Evolutionary conservation across 169 alveolate species (phyloP).

Genomic region (Plasmodium gaboni): DNA sequence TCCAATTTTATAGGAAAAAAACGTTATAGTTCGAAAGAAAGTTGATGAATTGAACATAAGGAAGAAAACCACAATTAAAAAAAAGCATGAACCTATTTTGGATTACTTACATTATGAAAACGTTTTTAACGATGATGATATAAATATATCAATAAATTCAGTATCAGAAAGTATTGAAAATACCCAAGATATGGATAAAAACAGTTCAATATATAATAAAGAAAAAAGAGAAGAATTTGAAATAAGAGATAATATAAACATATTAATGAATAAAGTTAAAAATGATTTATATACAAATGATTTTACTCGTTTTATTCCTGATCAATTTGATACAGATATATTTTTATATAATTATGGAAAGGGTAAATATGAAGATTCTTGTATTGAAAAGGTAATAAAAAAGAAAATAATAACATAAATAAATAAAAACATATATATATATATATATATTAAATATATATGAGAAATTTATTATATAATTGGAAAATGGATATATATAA

Average conservation of each 20-base stretch:
- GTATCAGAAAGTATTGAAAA: constrained; percentile 21
- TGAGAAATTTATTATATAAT: no score
- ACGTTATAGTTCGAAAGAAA: constrained; percentile 10
- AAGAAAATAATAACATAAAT: background rate
- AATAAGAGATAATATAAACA: constrained; percentile 20
- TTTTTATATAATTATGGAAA: constrained; percentile 9
- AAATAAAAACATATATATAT: constrained; percentile 1
- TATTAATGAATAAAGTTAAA: constrained; percentile 23
- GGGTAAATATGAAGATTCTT: constrained; percentile 10
- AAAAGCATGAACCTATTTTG: constrained; percentile 5
- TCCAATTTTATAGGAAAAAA: background rate
- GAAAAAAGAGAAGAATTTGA: constrained; percentile 30
- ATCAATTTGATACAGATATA: constrained; percentile 36
- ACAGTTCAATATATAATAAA: background rate
- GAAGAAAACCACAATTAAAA: constrained; percentile 19
- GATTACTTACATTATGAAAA: constrained; percentile 65
- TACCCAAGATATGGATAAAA: background rate
- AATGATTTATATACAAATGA: constrained; percentile 24
- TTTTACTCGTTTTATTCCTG: constrained; percentile 39
- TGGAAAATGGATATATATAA: no score
- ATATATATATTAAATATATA: background rate
- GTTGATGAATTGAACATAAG: constrained; percentile 6
- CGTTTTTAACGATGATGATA: constrained; percentile 23
- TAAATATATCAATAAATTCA: constrained; percentile 14
- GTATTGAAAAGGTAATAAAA: constrained; percentile 15